Percentiles rank a stretch among this genome's conserved stretches.
phyloP scores from a whole-genome alignment of 352 stramenopile species.

The Phytophthora nicotianae region DNA sequence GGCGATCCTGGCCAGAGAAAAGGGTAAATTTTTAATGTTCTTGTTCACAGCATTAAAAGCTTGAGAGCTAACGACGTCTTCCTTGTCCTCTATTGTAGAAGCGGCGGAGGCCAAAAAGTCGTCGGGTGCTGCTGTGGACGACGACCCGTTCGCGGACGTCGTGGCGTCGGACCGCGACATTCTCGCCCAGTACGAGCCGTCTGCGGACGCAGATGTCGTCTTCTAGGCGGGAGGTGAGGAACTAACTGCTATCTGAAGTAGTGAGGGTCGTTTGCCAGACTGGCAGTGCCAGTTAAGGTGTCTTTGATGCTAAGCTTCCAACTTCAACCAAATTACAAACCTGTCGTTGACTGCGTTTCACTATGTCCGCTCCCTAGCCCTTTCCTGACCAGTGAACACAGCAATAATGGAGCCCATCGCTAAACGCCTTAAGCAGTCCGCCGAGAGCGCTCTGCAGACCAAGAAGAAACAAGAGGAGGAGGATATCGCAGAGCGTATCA shows the following conservation, averaged over 20 bases:
- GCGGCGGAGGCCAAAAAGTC: constrained; percentile 16
- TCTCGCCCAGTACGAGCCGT: constrained; percentile 77
- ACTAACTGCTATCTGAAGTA: too few relatives aligned
- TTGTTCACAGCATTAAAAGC: not conserved
- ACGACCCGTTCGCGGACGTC: constrained; percentile 77
- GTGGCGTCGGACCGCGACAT: constrained; percentile 79
- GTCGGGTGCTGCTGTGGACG: constrained; percentile 29
- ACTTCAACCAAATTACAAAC: constrained; percentile 29
- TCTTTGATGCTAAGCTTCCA: constrained; percentile 1
- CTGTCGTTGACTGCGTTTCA: constrained; percentile 30
- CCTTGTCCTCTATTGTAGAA: constrained; percentile 8
- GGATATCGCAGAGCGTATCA: constrained; percentile 72
- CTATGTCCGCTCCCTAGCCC: constrained; percentile 16
- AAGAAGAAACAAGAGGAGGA: constrained; percentile 34
- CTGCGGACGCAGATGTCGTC: constrained; percentile 78
- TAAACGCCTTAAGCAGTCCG: constrained; percentile 82
- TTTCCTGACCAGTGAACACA: constrained; percentile 27
- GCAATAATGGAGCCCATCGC: constrained; percentile 77
- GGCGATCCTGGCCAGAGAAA: constrained; percentile 58
- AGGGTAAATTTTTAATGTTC: constrained; percentile 42
- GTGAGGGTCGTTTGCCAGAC: too few relatives aligned
- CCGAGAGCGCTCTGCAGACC: constrained; percentile 55
- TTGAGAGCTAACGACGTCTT: constrained; percentile 8
- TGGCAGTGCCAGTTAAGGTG: too few relatives aligned
- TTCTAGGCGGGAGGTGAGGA: constrained; percentile 50